phyloP scores from a whole-genome alignment of 2,329 filamentous ascomycete genomes.

The Pseudonectria foliicola region DNA sequence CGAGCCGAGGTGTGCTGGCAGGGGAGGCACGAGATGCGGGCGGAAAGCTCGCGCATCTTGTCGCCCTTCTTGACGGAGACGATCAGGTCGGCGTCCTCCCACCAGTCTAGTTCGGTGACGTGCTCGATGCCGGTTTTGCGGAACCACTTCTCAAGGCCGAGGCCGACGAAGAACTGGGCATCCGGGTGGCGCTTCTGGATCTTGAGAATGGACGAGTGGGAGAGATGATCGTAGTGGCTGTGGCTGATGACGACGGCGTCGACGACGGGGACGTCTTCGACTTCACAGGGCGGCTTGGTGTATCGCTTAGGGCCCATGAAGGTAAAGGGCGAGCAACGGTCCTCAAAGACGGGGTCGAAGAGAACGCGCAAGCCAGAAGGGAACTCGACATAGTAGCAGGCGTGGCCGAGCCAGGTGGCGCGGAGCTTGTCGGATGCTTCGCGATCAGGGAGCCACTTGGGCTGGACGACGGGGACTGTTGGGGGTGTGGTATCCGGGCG shows the following conservation, averaged over 20 bases:
- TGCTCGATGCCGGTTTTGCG: conserved; percentile 59
- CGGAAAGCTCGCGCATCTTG: conserved; percentile 47
- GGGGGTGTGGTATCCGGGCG: conserved; percentile 56
- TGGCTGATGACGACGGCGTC: conserved; percentile 80
- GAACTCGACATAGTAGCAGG: conserved; percentile 89
- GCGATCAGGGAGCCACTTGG: conserved; percentile 58
- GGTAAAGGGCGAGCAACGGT: conserved; percentile 71
- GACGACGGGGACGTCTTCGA: conserved; percentile 69
- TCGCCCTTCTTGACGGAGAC: conserved; percentile 34
- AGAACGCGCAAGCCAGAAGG: conserved; percentile 78
- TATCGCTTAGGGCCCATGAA: conserved; percentile 69
- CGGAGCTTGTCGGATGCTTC: conserved; percentile 53
- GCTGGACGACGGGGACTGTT: conserved; percentile 59
- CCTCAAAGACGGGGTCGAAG: conserved; percentile 90
- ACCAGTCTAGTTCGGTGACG: conserved; percentile 91
- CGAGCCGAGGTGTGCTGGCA: conserved; percentile 77
- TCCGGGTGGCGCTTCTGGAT: conserved; percentile 65
- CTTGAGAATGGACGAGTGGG: conserved; percentile 64
- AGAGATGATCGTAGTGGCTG: conserved; percentile 90
- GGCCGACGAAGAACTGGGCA: conserved; percentile 80
- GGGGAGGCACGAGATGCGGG: conserved; percentile 70
- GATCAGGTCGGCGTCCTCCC: conserved; percentile 73
- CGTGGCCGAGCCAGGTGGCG: conserved; percentile 92
- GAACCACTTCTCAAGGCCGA: conserved; percentile 84
- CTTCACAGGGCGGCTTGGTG: conserved; percentile 67